Percentiles rank a stretch among this genome's conserved stretches.
Conservation (phyloP, 148 eudicot species). For the Heliosperma pusillum region DNA sequence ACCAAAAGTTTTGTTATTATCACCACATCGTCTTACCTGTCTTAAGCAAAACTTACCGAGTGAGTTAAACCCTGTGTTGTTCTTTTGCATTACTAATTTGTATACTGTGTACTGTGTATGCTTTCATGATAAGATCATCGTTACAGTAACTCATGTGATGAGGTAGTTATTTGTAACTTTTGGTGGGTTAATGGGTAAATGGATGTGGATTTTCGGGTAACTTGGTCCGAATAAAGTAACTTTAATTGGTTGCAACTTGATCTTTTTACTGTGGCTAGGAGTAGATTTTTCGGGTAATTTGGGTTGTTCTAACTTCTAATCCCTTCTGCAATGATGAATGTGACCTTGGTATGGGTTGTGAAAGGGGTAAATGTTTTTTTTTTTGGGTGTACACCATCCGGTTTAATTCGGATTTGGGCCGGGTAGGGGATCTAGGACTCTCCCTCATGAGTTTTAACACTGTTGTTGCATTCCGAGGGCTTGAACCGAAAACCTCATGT, state of each 20-base stretch:
- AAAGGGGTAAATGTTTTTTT: neutral
- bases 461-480: no score
- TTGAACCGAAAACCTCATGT: no score
- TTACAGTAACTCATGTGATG: no score
- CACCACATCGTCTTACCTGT: no score
- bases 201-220: neutral
- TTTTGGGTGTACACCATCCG: no score
- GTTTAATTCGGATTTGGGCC: no score
- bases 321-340: neutral
- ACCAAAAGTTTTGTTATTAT: no score
- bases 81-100: neutral
- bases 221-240: neutral
- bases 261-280: neutral
- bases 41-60: no score
- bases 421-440: no score
- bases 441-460: no score
- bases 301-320: neutral
- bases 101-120: neutral
- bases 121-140: no score
- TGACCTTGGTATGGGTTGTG: conserved; percentile 2
- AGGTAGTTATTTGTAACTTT: neutral
- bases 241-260: neutral
- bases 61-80: neutral
- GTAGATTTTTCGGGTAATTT: neutral
- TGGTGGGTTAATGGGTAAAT: neutral